These are phyloP conservation scores for Linderniella brevidens DNA, from an alignment of 257 asterid species.

Conservation along the genomic window DNA sequence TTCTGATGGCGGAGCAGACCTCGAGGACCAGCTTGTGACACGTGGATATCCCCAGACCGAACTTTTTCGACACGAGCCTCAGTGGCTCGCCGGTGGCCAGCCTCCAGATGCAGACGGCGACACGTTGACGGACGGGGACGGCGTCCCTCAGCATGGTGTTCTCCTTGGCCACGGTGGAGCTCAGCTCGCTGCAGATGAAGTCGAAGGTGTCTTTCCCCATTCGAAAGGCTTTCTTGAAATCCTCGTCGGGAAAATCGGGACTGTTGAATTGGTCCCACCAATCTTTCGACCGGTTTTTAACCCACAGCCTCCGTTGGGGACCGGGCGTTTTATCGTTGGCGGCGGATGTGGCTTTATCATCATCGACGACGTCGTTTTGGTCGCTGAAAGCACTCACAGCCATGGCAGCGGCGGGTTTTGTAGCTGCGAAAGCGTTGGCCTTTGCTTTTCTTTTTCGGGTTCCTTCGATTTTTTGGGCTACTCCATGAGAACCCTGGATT, in stretches of 20 bases:
- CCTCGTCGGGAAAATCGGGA: slow-evolving; percentile 77
- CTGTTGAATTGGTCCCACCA: slow-evolving; percentile 99
- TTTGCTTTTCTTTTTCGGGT: slow-evolving; percentile 31
- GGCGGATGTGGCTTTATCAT: not conserved
- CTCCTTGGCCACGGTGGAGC: slow-evolving; percentile 65
- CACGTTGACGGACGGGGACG: slow-evolving; percentile 81
- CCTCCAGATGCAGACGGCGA: slow-evolving; percentile 95
- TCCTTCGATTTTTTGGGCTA: slow-evolving; percentile 26
- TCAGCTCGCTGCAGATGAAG: slow-evolving; percentile 61
- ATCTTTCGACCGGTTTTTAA: slow-evolving; percentile 64
- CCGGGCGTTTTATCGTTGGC: slow-evolving; percentile 15
- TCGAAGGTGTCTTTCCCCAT: slow-evolving; percentile 92
- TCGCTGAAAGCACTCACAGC: slow-evolving; percentile 15
- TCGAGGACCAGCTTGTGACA: slow-evolving; percentile 88
- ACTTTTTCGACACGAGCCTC: slow-evolving; percentile 67
- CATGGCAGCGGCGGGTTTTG: slow-evolving; percentile 22
- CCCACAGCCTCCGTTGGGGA: slow-evolving; percentile 81
- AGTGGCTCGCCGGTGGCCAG: slow-evolving; percentile 95
- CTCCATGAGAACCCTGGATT: slow-evolving; percentile 22
- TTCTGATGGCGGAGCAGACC: slow-evolving; percentile 79
- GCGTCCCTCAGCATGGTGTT: slow-evolving; percentile 84
- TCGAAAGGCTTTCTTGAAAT: slow-evolving; percentile 66
- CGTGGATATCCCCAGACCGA: slow-evolving; percentile 85
- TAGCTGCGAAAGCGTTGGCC: slow-evolving; percentile 21
- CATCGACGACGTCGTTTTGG: slow-evolving; percentile 6